A percentile compares a stretch with the other conserved stretches of the same genome.
Conservation (phyloP, 2,329 filamentous ascomycete genomes). For the Myriosclerotinia scirpicola region DNA sequence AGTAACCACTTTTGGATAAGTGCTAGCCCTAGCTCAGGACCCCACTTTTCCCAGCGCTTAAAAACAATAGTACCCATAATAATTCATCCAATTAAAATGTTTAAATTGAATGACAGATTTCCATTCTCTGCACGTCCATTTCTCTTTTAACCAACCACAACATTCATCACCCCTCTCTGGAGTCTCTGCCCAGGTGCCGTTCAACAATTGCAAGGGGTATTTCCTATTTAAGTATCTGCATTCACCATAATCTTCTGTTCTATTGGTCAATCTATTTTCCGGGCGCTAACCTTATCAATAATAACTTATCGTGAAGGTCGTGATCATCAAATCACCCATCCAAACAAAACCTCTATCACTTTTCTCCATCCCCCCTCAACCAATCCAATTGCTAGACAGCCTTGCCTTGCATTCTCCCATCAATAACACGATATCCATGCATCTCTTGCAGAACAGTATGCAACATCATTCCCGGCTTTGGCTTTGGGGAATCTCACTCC, state of each 20-base stretch:
- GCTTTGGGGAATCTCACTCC: not conserved
- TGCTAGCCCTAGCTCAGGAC: not conserved
- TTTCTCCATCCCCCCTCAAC: not conserved
- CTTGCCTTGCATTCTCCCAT: not conserved
- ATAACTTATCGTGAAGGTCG: too few relatives aligned
- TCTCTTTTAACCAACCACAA: conserved; percentile 13
- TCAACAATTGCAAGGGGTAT: not conserved
- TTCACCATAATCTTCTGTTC: not conserved
- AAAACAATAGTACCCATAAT: not conserved
- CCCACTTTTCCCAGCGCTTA: conserved; percentile 7
- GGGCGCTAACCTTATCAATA: conserved; percentile 14
- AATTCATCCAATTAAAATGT: conserved; percentile 8
- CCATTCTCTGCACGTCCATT: not conserved
- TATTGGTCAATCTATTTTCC: conserved; percentile 17
- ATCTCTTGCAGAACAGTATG: conserved; percentile 17
- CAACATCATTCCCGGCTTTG: not conserved
- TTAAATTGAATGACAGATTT: not conserved
- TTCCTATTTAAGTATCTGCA: conserved; percentile 5
- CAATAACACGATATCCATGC: not conserved
- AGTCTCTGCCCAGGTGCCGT: too few relatives aligned
- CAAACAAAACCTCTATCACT: conserved; percentile 16
- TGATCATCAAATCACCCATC: not conserved
- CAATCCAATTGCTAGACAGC: not conserved
- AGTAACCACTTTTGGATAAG: not conserved
- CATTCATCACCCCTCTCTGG: not conserved